Conservation (phyloP, 805 yeast species). For the Candida peoriensis region DNA sequence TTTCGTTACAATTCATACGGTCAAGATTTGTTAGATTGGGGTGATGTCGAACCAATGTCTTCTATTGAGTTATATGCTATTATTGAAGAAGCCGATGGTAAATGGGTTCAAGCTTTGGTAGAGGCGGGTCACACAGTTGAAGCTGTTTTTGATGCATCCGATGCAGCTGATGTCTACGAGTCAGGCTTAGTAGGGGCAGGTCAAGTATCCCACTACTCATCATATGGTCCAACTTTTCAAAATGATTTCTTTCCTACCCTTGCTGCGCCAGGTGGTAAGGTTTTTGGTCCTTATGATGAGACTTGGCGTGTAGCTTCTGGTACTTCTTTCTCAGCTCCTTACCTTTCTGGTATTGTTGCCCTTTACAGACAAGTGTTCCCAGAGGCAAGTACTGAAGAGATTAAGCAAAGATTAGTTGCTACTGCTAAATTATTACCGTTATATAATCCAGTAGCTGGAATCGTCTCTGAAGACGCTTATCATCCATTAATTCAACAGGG, state of each 20-base stretch:
- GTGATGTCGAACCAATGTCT: too few relatives aligned
- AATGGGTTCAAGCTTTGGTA: slow-evolving; percentile 6
- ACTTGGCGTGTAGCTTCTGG: slow-evolving; percentile 8
- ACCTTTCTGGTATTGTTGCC: slow-evolving; percentile 15
- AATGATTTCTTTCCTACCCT: slow-evolving; percentile 13
- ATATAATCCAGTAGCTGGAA: too few relatives aligned
- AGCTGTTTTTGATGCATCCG: slow-evolving; percentile 1
- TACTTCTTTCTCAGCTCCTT: slow-evolving; percentile 15
- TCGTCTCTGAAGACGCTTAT: neutral
- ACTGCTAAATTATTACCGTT: slow-evolving; percentile 4
- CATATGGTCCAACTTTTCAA: slow-evolving; percentile 17
- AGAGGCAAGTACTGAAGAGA: slow-evolving; percentile 3
- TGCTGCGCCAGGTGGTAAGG: slow-evolving; percentile 17
- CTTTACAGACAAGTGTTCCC: slow-evolving; percentile 5
- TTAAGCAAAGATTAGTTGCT: slow-evolving; percentile 3
- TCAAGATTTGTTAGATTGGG: too few relatives aligned
- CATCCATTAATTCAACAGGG: slow-evolving; percentile 12
- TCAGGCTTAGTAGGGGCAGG: slow-evolving; percentile 6
- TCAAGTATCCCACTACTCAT: slow-evolving; percentile 9
- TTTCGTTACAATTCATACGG: too few relatives aligned
- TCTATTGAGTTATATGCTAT: slow-evolving; percentile 3
- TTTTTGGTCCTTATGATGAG: slow-evolving; percentile 11
- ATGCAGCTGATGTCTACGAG: neutral
- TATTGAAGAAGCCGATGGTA: slow-evolving; percentile 8
- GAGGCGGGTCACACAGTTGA: slow-evolving; percentile 8